These are phyloP conservation scores for Tolypocladium ovalisporum DNA, from an alignment of 2,329 filamentous ascomycete species.

Conservation along the genomic window DNA sequence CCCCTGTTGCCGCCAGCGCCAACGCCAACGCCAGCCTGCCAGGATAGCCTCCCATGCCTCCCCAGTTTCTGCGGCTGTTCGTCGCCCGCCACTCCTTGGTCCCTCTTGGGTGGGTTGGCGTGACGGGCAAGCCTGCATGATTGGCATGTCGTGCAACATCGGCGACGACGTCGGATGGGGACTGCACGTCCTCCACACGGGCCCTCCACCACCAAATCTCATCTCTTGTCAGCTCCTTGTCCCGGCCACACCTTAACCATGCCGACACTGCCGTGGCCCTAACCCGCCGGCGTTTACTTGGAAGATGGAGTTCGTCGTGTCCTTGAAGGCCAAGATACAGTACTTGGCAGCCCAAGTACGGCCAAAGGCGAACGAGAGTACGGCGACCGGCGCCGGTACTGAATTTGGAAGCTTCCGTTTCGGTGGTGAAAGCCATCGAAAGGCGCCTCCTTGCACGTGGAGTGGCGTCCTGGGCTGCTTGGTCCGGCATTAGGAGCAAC, in stretches of 20 bases:
- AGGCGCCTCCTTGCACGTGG: constrained; percentile 1
- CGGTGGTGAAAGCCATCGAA: background rate
- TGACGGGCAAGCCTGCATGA: background rate
- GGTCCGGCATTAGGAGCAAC: background rate
- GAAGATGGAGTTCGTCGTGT: background rate
- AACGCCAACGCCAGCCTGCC: background rate
- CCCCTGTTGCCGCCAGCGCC: background rate
- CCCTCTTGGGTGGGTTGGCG: background rate
- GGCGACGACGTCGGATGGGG: constrained; percentile 1
- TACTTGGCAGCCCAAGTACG: background rate
- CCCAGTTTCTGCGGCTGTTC: background rate
- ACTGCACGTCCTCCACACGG: constrained; percentile 3
- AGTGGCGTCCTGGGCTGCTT: constrained; percentile 5
- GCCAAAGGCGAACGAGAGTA: background rate
- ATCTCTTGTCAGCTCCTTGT: constrained; percentile 7
- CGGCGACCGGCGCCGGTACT: background rate
- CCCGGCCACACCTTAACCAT: background rate
- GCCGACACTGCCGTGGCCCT: constrained; percentile 1
- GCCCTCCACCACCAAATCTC: constrained; percentile 3
- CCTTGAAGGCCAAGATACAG: background rate
- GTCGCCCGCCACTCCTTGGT: background rate
- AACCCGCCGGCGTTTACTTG: background rate
- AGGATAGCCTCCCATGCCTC: background rate
- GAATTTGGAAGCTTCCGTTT: background rate
- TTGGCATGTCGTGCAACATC: constrained; percentile 7